phyloP scores from a whole-genome alignment of 345 rosid genomes.

The Citrus australasica region DNA sequence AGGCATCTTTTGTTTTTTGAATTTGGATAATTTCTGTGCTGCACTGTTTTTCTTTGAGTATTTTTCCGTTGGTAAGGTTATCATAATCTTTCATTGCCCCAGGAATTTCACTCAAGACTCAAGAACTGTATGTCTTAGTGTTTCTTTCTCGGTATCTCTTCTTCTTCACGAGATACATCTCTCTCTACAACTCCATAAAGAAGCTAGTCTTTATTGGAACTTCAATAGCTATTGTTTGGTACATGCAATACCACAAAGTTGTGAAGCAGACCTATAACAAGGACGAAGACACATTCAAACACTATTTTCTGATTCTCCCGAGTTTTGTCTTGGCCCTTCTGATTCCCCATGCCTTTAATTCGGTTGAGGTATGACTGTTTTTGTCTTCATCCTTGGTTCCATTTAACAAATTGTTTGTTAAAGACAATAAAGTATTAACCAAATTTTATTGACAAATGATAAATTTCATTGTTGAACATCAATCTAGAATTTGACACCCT shows the following conservation, averaged over 20 bases:
- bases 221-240: slow-evolving; percentile 44
- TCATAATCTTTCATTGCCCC: neutral
- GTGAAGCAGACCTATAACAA: slow-evolving; percentile 37
- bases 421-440: neutral
- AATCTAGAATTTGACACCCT: neutral
- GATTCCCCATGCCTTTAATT: slow-evolving; percentile 19
- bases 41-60: neutral
- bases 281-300: slow-evolving; percentile 36
- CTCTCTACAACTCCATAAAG: slow-evolving; percentile 44
- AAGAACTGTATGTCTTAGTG: slow-evolving; percentile 44
- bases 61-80: neutral
- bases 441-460: neutral
- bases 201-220: slow-evolving; percentile 40
- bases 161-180: slow-evolving; percentile 24
- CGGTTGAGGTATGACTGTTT: slow-evolving; percentile 24
- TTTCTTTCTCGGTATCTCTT: slow-evolving; percentile 42
- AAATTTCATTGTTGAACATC: neutral
- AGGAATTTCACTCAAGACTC: slow-evolving; percentile 48
- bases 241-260: slow-evolving; percentile 44
- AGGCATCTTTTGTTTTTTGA: neutral
- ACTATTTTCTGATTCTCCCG: slow-evolving; percentile 21
- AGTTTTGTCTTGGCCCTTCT: slow-evolving; percentile 30
- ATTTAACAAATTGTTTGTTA: neutral
- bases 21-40: neutral
- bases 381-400: neutral